phyloP scores from a whole-genome alignment of 108 stramenopile species.

The Cyclotella choctawhatcheeana region DNA sequence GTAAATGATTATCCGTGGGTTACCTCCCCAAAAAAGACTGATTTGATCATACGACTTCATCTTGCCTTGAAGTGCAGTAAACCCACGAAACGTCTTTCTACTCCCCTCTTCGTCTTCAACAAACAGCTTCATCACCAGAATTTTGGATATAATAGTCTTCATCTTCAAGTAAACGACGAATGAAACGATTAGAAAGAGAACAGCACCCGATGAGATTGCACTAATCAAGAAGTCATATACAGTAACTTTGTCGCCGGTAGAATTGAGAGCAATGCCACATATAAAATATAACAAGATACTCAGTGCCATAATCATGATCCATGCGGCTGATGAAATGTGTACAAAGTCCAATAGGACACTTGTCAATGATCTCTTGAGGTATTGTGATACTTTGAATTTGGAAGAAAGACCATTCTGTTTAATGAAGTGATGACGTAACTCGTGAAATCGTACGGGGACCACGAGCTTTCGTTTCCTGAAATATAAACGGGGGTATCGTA shows the following conservation, averaged over 20 bases:
- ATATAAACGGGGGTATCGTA: constrained; percentile 36
- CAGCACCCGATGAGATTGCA: constrained; percentile 49
- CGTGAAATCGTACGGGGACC: constrained; percentile 84
- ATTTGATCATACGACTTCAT: constrained; percentile 53
- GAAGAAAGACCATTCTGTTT: constrained; percentile 72
- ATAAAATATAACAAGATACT: constrained; percentile 72
- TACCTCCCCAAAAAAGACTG: constrained; percentile 78
- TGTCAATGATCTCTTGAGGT: constrained; percentile 71
- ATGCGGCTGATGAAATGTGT: constrained; percentile 72
- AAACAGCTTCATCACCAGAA: constrained; percentile 24
- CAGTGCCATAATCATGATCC: constrained; percentile 72
- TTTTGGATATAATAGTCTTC: constrained; percentile 51
- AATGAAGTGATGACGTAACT: constrained; percentile 84
- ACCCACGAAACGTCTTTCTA: constrained; percentile 17
- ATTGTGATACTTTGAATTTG: constrained; percentile 80
- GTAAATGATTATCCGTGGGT: constrained; percentile 70
- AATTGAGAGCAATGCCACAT: constrained; percentile 61
- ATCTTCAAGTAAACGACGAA: constrained; percentile 42
- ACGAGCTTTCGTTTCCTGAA: constrained; percentile 60
- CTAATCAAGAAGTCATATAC: constrained; percentile 39
- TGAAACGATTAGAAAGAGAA: constrained; percentile 23
- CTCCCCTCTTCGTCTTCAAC: constrained; percentile 1
- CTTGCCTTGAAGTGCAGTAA: constrained; percentile 13
- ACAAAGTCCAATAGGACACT: constrained; percentile 72
- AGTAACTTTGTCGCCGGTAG: constrained; percentile 18